Evolutionary conservation across 768 basidiomycete species (phyloP).

Genomic region (Lactarius hatsudake): DNA sequence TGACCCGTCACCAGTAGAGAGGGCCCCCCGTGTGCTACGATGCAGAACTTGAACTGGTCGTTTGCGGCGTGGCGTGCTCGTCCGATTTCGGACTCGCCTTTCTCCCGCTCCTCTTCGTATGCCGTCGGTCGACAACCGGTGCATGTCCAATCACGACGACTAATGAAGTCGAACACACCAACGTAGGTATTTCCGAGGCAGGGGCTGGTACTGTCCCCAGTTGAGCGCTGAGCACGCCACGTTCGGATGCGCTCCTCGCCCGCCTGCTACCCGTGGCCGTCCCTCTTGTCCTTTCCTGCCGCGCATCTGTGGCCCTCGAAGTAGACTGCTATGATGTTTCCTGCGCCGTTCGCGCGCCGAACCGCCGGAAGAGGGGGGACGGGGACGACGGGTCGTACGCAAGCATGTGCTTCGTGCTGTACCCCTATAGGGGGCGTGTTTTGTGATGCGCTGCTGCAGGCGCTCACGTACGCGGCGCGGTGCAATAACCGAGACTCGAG

Average conservation of each 20-base stretch:
- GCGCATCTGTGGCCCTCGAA: background rate
- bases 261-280: background rate
- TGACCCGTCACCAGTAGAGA: background rate
- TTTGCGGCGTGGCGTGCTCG: background rate
- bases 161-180: constrained; percentile 55
- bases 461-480: too few species aligned
- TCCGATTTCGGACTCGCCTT: background rate
- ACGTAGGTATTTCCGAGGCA: constrained; percentile 97
- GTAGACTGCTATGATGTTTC: background rate
- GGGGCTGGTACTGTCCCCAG: constrained; percentile 98
- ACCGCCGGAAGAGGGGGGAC: too few species aligned
- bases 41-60: background rate
- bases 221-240: constrained; percentile 47
- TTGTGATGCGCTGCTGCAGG: too few species aligned
- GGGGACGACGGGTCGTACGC: too few species aligned
- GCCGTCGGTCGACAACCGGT: too few species aligned
- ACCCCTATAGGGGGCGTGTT: background rate
- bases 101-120: background rate
- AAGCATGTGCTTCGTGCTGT: background rate
- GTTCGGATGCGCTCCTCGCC: background rate
- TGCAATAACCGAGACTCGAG: too few species aligned
- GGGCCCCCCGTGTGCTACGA: background rate
- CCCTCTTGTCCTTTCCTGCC: background rate
- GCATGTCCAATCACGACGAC: too few species aligned
- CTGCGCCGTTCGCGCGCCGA: too few species aligned